Evolutionary conservation across 345 rosid species (phyloP).

Genomic region (Linum trigynum): DNA sequence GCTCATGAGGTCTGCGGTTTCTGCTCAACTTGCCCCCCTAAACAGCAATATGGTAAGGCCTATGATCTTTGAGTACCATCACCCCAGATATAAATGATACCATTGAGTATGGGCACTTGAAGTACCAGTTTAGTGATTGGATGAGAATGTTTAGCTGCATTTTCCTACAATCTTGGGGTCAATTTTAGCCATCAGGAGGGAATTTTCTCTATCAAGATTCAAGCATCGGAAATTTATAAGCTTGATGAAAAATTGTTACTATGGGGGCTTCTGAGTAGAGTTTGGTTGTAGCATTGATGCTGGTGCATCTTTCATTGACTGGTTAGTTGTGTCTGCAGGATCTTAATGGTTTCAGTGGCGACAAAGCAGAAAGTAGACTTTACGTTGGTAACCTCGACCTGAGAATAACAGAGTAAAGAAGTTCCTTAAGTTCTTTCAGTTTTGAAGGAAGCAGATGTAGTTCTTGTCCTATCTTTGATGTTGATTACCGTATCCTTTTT

Average conservation of each 20-base stretch:
- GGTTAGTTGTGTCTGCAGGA: constrained; percentile 39
- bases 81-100: neutral
- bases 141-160: neutral
- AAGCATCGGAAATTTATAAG: too few species aligned
- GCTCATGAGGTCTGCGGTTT: neutral
- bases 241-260: too few species aligned
- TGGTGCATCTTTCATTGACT: neutral
- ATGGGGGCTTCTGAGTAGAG: too few species aligned
- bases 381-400: constrained; percentile 78
- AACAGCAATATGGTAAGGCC: neutral
- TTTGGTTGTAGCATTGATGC: neutral
- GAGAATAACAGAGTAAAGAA: constrained; percentile 75
- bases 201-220: too few species aligned
- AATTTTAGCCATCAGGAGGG: too few species aligned
- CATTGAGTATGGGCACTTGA: too few species aligned
- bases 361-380: constrained; percentile 59
- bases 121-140: too few species aligned
- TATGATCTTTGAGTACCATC: too few species aligned
- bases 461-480: neutral
- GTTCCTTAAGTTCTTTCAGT: neutral
- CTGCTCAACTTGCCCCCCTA: neutral
- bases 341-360: constrained; percentile 37
- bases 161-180: too few species aligned
- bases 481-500: neutral
- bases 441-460: neutral